These are phyloP conservation scores for Pichia norvegensis DNA, from an alignment of 1,139 yeast species.

Conservation along the genomic window DNA sequence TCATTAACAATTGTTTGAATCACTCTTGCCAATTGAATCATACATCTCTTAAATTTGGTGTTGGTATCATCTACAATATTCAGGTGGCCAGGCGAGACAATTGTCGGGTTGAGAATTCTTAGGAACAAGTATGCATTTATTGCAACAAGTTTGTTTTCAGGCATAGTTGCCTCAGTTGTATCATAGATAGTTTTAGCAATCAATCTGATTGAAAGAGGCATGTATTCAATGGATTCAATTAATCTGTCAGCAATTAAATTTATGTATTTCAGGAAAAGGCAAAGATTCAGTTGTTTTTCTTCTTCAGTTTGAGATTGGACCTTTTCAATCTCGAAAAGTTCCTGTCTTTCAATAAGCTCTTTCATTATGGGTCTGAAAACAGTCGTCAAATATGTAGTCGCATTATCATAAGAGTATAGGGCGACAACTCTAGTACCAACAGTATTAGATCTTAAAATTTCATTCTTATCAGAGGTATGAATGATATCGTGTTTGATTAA, in stretches of 20 bases:
- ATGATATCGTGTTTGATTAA: conserved; percentile 58
- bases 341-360: conserved; percentile 43
- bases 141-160: conserved; percentile 61
- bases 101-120: conserved; percentile 83
- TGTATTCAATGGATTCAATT: conserved; percentile 42
- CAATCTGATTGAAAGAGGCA: conserved; percentile 69
- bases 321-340: conserved; percentile 64
- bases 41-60: conserved; percentile 55
- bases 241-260: conserved; percentile 55
- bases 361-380: conserved; percentile 50
- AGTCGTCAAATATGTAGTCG: conserved; percentile 46
- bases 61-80: conserved; percentile 29
- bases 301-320: conserved; percentile 32
- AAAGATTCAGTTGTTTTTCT: conserved; percentile 36
- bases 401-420: conserved; percentile 60
- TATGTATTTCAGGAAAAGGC: conserved; percentile 51
- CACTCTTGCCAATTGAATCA: conserved; percentile 76
- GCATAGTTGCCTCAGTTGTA: conserved; percentile 58
- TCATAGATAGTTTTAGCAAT: conserved; percentile 66
- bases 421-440: conserved; percentile 74
- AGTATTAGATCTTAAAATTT: conserved; percentile 71
- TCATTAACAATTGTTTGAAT: conserved; percentile 87
- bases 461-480: conserved; percentile 55
- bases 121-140: conserved; percentile 85
- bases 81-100: conserved; percentile 80